These are phyloP conservation scores for Raphidocelis subcapitata DNA, from an alignment of 139 green algal species.

Conservation along the genomic window DNA sequence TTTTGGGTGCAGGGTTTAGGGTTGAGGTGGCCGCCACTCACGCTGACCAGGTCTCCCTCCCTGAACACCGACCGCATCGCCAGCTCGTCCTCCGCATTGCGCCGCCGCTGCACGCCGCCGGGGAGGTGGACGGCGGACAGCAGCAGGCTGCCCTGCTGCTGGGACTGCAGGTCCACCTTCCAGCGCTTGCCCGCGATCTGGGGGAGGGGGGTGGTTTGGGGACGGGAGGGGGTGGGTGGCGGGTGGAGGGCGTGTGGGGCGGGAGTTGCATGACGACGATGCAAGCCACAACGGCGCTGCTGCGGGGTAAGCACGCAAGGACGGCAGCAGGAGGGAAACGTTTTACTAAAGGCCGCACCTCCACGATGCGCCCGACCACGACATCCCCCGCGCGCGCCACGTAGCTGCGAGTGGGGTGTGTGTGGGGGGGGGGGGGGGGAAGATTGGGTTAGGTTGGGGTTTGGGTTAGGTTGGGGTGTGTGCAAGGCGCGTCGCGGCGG, in stretches of 20 bases:
- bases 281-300: too few species aligned
- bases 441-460: not conserved
- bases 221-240: not conserved
- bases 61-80: slow-evolving; percentile 82
- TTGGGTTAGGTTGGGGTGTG: not conserved
- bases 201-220: not conserved
- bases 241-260: not conserved
- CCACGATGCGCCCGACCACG: slow-evolving; percentile 75
- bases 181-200: slow-evolving; percentile 79
- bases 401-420: slow-evolving; percentile 48
- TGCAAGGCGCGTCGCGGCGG: not conserved
- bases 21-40: slow-evolving; percentile 43
- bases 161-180: slow-evolving; percentile 72
- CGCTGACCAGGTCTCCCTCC: slow-evolving; percentile 84
- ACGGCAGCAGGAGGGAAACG: too few species aligned
- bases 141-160: slow-evolving; percentile 70
- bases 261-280: not conserved
- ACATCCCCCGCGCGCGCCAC: slow-evolving; percentile 78
- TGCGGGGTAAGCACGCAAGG: too few species aligned
- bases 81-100: slow-evolving; percentile 89
- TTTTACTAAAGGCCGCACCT: slow-evolving; percentile 38
- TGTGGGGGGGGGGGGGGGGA: not conserved
- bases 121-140: slow-evolving; percentile 88
- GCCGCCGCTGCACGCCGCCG: slow-evolving; percentile 72
- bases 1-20: too few species aligned